Conservation (phyloP, 169 alveolate genomes). For the Babesia divergens region DNA sequence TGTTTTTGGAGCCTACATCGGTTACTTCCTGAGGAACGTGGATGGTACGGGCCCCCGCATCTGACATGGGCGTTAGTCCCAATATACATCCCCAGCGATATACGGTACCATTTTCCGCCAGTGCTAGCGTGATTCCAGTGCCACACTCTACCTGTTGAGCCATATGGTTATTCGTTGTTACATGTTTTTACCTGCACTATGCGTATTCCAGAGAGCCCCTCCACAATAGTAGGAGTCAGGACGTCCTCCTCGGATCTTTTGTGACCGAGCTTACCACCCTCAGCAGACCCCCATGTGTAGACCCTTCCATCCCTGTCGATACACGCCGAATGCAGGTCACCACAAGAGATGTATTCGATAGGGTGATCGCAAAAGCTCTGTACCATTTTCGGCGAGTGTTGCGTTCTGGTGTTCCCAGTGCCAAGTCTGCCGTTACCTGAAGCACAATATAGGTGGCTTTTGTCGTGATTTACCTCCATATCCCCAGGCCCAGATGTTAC, state of each 20-base stretch:
- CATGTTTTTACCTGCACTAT: conserved; percentile 38
- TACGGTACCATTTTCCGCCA: conserved; percentile 74
- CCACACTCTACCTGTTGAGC: conserved; percentile 67
- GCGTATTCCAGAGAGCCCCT: conserved; percentile 25
- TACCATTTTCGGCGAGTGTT: conserved; percentile 64
- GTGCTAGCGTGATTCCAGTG: conserved; percentile 66
- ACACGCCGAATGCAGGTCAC: conserved; percentile 85
- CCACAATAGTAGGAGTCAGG: conserved; percentile 42
- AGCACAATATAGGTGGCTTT: too few relatives aligned
- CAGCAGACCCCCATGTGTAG: conserved; percentile 86
- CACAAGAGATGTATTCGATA: conserved; percentile 76
- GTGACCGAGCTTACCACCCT: conserved; percentile 82
- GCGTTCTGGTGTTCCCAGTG: conserved; percentile 70
- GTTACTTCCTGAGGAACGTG: conserved; percentile 25
- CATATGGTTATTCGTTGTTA: too few relatives aligned
- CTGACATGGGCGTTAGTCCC: conserved; percentile 13
- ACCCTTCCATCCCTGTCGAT: conserved; percentile 78
- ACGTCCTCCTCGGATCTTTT: conserved; percentile 29
- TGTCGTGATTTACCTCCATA: conserved; percentile 62
- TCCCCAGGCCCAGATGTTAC: conserved; percentile 74
- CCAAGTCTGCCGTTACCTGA: conserved; percentile 81
- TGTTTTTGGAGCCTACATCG: conserved; percentile 39
- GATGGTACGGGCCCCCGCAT: conserved; percentile 7
- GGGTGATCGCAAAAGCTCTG: conserved; percentile 22
- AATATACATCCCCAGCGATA: conserved; percentile 70